Evolutionary conservation across 2,329 filamentous ascomycete species (phyloP).

Genomic region (Pezicula carpinea): DNA sequence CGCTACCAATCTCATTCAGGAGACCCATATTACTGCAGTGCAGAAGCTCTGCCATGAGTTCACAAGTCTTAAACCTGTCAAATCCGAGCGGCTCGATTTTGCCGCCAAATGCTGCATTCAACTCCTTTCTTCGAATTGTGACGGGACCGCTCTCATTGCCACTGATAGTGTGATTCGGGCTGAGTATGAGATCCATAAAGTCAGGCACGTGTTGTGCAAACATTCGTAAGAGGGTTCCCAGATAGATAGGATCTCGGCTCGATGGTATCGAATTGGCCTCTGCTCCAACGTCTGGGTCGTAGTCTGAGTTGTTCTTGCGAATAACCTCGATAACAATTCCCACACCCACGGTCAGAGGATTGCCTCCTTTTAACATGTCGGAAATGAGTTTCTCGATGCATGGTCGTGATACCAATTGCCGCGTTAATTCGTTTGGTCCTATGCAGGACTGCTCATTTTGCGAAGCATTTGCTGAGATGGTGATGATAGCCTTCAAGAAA

Average conservation of each 20-base stretch:
- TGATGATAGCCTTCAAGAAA: slow-evolving; percentile 98
- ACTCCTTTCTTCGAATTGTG: slow-evolving; percentile 65
- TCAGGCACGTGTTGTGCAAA: slow-evolving; percentile 90
- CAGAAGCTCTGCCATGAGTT: slow-evolving; percentile 94
- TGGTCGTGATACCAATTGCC: slow-evolving; percentile 82
- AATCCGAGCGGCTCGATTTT: slow-evolving; percentile 94
- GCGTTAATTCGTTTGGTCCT: slow-evolving; percentile 92
- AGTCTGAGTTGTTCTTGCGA: slow-evolving; percentile 98
- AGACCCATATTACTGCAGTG: slow-evolving; percentile 99
- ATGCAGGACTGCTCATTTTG: slow-evolving; percentile 99
- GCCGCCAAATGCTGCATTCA: slow-evolving; percentile 84
- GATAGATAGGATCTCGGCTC: slow-evolving; percentile 87
- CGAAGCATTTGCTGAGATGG: slow-evolving; percentile 95
- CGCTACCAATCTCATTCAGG: slow-evolving; percentile 85
- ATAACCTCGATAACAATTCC: slow-evolving; percentile 98
- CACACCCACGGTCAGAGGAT: slow-evolving; percentile 91
- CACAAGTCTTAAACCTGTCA: slow-evolving; percentile 97
- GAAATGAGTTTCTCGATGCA: slow-evolving; percentile 82
- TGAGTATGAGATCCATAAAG: slow-evolving; percentile 88
- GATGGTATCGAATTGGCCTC: slow-evolving; percentile 77
- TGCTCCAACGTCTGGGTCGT: slow-evolving; percentile 85
- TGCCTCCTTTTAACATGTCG: slow-evolving; percentile 91
- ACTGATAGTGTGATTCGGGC: slow-evolving; percentile 55
- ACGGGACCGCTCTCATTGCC: slow-evolving; percentile 47
- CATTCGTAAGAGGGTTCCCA: slow-evolving; percentile 81